A percentile compares a stretch with the other conserved stretches of the same genome.
Evolutionary conservation across 73 alveolate genomes (phyloP).

Genomic region (Stentor coeruleus): DNA sequence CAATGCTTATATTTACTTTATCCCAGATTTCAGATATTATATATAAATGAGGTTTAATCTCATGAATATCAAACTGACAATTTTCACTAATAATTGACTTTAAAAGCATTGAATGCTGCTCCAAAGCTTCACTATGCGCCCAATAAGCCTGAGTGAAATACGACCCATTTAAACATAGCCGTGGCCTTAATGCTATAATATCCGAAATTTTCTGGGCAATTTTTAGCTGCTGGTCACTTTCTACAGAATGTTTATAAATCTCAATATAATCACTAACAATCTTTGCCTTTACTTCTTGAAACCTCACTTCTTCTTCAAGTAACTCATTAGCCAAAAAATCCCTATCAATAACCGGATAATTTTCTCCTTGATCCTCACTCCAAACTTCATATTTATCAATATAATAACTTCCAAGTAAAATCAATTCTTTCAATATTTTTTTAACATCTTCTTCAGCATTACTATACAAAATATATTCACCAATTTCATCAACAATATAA

Average conservation of each 20-base stretch:
- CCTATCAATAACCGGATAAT: constrained; percentile 38
- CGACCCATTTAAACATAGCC: constrained; percentile 5
- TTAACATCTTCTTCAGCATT: constrained; percentile 72
- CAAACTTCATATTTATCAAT: constrained; percentile 77
- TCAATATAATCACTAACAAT: background rate
- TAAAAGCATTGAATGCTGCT: background rate
- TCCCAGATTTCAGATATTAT: background rate
- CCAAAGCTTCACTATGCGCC: background rate
- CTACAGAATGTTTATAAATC: constrained; percentile 6
- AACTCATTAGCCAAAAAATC: background rate
- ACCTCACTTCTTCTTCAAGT: constrained; percentile 21
- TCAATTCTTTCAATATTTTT: constrained; percentile 69
- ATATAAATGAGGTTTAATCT: background rate
- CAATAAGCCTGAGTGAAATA: constrained; percentile 15
- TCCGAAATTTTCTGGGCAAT: background rate
- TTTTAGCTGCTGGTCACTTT: constrained; percentile 30
- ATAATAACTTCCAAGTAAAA: constrained; percentile 74
- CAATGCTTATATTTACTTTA: background rate
- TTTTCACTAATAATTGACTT: background rate
- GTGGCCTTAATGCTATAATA: constrained; percentile 11
- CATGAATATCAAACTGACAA: background rate
- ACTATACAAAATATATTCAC: constrained; percentile 74
- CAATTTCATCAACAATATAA: constrained; percentile 76
- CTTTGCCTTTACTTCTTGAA: constrained; percentile 8
- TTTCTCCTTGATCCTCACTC: constrained; percentile 27